Percentiles rank a stretch among this genome's conserved stretches.
phyloP scores from a whole-genome alignment of 371 early-diverging fungal genomes.

The Mucor lusitanicus region DNA sequence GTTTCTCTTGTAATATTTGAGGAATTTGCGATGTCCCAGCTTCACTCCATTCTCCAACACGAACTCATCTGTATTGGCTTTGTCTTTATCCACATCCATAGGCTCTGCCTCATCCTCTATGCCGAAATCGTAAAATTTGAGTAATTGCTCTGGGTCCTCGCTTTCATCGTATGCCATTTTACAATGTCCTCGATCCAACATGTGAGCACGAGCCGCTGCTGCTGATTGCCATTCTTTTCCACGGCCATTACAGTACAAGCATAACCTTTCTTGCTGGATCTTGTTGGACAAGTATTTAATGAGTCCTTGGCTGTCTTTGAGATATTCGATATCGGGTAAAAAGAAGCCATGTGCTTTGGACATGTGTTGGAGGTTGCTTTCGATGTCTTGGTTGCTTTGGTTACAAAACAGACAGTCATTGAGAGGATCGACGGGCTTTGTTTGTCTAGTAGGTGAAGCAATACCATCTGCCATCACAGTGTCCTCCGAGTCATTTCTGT shows the following conservation, averaged over 20 bases:
- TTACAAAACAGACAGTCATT: conserved; percentile 80
- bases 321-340: conserved; percentile 94
- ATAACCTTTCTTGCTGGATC: conserved; percentile 84
- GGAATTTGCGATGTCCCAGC: conserved; percentile 80
- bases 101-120: background rate
- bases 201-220: conserved; percentile 93
- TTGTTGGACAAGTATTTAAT: conserved; percentile 89
- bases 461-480: conserved; percentile 27
- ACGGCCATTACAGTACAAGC: conserved; percentile 93
- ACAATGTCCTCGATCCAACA: conserved; percentile 95
- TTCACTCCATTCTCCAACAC: conserved; percentile 78
- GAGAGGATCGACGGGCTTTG: conserved; percentile 28
- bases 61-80: conserved; percentile 66
- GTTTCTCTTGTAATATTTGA: conserved; percentile 86
- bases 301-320: conserved; percentile 84
- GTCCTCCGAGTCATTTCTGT: conserved; percentile 23
- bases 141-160: conserved; percentile 84
- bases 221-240: conserved; percentile 81
- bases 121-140: conserved; percentile 75
- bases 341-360: conserved; percentile 86
- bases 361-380: conserved; percentile 90
- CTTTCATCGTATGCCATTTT: conserved; percentile 92
- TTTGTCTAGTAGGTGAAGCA: background rate
- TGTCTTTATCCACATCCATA: background rate
- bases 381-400: conserved; percentile 61